These are phyloP conservation scores for Hirsutella rhossiliensis DNA, from an alignment of 2,329 filamentous ascomycete species.

Conservation along the genomic window DNA sequence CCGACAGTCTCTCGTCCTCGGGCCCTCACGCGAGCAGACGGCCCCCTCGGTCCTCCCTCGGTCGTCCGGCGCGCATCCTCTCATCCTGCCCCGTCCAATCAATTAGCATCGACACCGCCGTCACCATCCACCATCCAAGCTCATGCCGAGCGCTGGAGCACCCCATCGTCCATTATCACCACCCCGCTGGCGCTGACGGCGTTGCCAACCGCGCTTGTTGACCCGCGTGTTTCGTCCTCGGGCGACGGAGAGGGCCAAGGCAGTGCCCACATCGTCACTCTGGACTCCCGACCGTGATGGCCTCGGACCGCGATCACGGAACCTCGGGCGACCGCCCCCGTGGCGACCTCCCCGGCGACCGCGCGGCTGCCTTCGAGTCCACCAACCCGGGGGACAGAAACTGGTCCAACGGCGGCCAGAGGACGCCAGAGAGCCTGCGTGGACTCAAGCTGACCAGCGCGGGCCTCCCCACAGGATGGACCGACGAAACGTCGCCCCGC, in stretches of 20 bases:
- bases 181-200: conserved; percentile 19
- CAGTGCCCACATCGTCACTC: conserved; percentile 3
- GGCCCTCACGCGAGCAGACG: background rate
- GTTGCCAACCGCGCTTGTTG: conserved; percentile 2
- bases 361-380: conserved; percentile 14
- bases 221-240: background rate
- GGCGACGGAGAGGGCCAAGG: background rate
- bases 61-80: conserved; percentile 8
- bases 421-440: conserved; percentile 24
- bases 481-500: conserved; percentile 29
- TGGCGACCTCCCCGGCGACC: conserved; percentile 5
- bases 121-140: conserved; percentile 9
- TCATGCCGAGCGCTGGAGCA: conserved; percentile 24
- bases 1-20: background rate
- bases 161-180: conserved; percentile 18
- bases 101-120: conserved; percentile 15
- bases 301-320: conserved; percentile 33
- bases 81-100: conserved; percentile 5
- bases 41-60: background rate
- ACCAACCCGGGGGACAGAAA: conserved; percentile 18
- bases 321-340: conserved; percentile 13
- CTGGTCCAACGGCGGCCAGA: conserved; percentile 24
- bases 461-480: conserved; percentile 15
- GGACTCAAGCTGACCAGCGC: conserved; percentile 20
- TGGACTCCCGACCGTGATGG: conserved; percentile 23